A percentile compares a stretch with the other conserved stretches of the same genome.
phyloP scores from a whole-genome alignment of 345 rosid species.

The Dipteronia dyeriana region DNA sequence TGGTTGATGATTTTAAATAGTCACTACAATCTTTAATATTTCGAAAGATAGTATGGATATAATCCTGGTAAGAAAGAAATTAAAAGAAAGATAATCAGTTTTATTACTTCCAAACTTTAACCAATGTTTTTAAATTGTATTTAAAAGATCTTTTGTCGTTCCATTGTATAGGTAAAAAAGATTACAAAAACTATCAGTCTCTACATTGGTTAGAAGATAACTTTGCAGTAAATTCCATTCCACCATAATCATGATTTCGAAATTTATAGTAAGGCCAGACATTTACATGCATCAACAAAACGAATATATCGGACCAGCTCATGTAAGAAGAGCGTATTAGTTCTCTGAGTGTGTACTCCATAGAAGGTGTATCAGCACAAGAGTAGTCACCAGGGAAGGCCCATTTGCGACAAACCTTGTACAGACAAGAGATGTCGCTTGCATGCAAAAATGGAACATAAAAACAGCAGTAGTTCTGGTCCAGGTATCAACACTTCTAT shows the following conservation, averaged over 20 bases:
- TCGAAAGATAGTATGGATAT: too few relatives aligned
- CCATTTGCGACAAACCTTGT: background rate
- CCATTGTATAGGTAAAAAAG: background rate
- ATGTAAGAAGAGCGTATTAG: background rate
- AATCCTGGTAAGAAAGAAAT: too few relatives aligned
- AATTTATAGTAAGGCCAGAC: background rate
- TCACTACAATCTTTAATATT: too few relatives aligned
- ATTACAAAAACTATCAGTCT: background rate
- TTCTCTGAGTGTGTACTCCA: background rate
- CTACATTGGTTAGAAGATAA: background rate
- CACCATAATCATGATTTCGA: background rate
- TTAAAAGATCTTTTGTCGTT: background rate
- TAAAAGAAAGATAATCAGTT: too few relatives aligned
- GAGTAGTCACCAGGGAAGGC: background rate
- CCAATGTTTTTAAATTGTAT: too few relatives aligned
- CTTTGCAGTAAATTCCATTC: background rate
- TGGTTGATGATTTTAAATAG: too few relatives aligned
- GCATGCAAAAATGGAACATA: conserved; percentile 10
- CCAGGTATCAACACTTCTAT: background rate
- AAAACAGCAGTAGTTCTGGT: background rate
- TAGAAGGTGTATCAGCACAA: background rate
- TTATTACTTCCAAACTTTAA: too few relatives aligned
- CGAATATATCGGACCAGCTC: background rate
- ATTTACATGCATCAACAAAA: background rate
- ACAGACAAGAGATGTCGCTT: conserved; percentile 11